These are phyloP conservation scores for Sugiyamaella americana DNA, from an alignment of 805 yeast genomes.

Conservation along the genomic window DNA sequence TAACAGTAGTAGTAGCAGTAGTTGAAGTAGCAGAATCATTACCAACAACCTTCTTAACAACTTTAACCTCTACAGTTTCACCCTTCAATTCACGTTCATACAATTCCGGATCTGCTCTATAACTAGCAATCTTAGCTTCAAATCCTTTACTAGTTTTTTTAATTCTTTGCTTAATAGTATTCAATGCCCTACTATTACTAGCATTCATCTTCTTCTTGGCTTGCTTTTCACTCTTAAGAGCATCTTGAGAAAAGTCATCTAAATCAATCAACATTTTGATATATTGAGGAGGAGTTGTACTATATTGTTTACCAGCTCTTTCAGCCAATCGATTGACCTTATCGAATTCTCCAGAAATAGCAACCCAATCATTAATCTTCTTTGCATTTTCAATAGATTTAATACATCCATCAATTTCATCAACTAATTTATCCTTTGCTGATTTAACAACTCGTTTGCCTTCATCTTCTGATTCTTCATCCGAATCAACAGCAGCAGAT, in stretches of 20 bases:
- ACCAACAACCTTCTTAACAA: slow-evolving; percentile 26
- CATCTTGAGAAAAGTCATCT: slow-evolving; percentile 58
- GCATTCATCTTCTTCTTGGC: slow-evolving; percentile 72
- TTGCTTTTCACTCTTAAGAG: slow-evolving; percentile 46
- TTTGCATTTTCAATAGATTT: slow-evolving; percentile 64
- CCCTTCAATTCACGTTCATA: slow-evolving; percentile 42
- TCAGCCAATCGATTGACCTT: slow-evolving; percentile 59
- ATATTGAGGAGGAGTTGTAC: slow-evolving; percentile 64
- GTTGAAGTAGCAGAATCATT: slow-evolving; percentile 14
- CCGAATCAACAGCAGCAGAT: slow-evolving; percentile 47
- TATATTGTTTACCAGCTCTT: slow-evolving; percentile 70
- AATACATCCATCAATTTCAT: slow-evolving; percentile 67
- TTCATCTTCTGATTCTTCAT: slow-evolving; percentile 54
- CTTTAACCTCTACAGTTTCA: slow-evolving; percentile 13
- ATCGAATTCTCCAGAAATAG: slow-evolving; percentile 69
- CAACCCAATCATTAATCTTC: slow-evolving; percentile 72
- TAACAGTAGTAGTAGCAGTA: slow-evolving; percentile 27
- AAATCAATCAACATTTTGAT: slow-evolving; percentile 63
- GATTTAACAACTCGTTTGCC: slow-evolving; percentile 83
- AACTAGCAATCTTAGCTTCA: slow-evolving; percentile 52
- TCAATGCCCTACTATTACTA: slow-evolving; percentile 76
- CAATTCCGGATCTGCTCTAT: slow-evolving; percentile 63
- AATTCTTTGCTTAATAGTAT: slow-evolving; percentile 81
- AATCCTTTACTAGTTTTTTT: slow-evolving; percentile 71
- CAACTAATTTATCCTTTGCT: slow-evolving; percentile 87